Base-by-base conservation (phyloP, 768 basidiomycete genomes). In the Leccinum subgranulosum region DNA sequence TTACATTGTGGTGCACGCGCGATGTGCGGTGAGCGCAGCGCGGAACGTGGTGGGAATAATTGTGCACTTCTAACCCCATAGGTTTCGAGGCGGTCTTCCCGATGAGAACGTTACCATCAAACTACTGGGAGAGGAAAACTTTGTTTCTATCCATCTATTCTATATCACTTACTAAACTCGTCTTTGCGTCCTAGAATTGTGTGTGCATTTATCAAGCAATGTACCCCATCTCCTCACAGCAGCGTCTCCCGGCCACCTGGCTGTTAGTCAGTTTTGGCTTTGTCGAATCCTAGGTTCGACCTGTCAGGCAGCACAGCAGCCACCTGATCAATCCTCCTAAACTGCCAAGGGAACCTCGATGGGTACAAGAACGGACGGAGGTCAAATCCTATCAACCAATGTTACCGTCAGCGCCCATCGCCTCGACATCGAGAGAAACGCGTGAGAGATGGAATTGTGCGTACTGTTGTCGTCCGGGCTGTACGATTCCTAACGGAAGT, bases 291-390 rank as follows among this genome's bases (percentile, higher is more conserved):
- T 23, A 65, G 27, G 61, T 72, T 67, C 4, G 89, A 87, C 61
- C 83, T 80, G 67, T 93, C 88, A 1, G 92, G 93, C 36, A 95
- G 74, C 9, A 69, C 76, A 4, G 84, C 87, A 6, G 91, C 93
- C 5, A 92, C 80, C 57, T 86, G 85, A 67, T 99, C 96, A 58
- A 99, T 98, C 76, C 93, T 94, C 74, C 79, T 87, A 76, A 97
- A 99, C 70, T 99, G 97, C 87, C 92, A 98, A 0, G 90, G 91
- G 79, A 98, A 98, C 54, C 90, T 81, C 12, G 93, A 87, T 3
- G 94, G 92, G 73, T 98, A 98, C 50, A 99, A 76, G 84, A 99
- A 99, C 0, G 95, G 97, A 36, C 97, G 86, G 31, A 98, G 73
- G 69, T 99, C 97, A 68, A 94, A 98, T 68, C 92, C 95, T 95